Base-by-base conservation (phyloP, 129 eudicot species). In the Deinandra increscens region DNA sequence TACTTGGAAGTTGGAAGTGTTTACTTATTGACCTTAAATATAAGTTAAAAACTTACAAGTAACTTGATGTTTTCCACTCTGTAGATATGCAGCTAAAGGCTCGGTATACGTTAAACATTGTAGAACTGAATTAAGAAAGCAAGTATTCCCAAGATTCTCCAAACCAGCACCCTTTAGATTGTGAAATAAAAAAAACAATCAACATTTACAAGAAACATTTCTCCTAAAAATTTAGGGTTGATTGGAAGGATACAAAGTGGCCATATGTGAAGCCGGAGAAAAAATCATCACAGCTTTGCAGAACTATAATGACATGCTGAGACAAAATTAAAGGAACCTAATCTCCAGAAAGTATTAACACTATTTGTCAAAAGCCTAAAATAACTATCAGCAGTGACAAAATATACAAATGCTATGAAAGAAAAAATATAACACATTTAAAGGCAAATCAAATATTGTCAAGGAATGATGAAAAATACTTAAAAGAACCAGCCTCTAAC, bases 101-200 rank as follows among this genome's bases (percentile, higher is more conserved):
- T 86, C 98, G 0, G 96, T 93, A 74, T 93, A 93, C 3, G 98
- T 93, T 80, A 93, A 78, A 69, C 98, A 93, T 45, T 93, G 96
- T 33, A 93, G 78, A 60, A 89, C 96, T 19, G 98, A 93, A 76
- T 93, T 93, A 15, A 93, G 85, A 67, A 89, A 93, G 60, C 98
- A 93, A 42, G 98, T 93, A 80, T 93, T 93, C 53, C 98, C 98
- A 56, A 93, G 96, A 77, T 93, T 93, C 69, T 84, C 95, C 82
- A 93, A 76, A 29, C 98, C 98, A 63, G 98, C 98, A 64, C 98
- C 98, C 98, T 92, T 89, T 69, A 69, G 11, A 78, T 69, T 26
- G 60, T 33, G 10, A 14, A 61, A 70, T n/a, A 59, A 69, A 74
- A 42, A 22, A 53, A 53, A 36, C 17, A 11, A 4, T 65, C 9